A percentile compares a stretch with the other conserved stretches of the same genome.
Evolutionary conservation across 148 eudicot species (phyloP).

Genomic region (Linanthus parryae): DNA sequence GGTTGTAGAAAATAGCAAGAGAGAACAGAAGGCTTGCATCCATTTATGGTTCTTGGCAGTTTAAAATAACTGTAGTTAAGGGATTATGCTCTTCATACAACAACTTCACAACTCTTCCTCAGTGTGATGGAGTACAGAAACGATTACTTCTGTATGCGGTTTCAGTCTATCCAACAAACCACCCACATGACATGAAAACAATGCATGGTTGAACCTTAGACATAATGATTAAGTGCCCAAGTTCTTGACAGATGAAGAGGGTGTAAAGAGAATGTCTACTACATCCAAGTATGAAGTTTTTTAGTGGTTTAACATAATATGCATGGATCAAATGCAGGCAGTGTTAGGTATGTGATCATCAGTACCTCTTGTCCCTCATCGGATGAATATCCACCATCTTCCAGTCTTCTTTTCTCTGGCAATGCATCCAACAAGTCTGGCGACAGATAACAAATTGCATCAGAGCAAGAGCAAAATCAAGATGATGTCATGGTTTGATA

Average conservation of each 20-base stretch:
- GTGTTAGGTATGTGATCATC: too few relatives aligned
- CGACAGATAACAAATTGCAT: background rate
- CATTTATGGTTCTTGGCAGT: too few relatives aligned
- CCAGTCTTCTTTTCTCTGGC: conserved; percentile 68
- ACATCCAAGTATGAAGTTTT: background rate
- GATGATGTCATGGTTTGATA: background rate
- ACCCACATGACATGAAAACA: background rate
- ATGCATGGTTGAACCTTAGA: background rate
- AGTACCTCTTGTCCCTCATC: conserved; percentile 68
- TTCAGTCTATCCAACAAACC: background rate
- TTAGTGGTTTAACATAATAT: background rate
- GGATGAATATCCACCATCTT: conserved; percentile 76
- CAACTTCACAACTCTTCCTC: too few relatives aligned
- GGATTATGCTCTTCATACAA: too few relatives aligned
- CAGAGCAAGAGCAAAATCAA: background rate
- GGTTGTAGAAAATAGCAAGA: too few relatives aligned
- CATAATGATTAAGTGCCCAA: too few relatives aligned
- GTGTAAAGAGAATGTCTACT: background rate
- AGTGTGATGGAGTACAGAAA: too few relatives aligned
- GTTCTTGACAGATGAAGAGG: background rate
- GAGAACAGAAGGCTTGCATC: too few relatives aligned
- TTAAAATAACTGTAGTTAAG: too few relatives aligned
- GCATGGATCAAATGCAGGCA: too few relatives aligned
- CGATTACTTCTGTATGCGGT: too few relatives aligned
- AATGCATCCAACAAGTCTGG: conserved; percentile 82